phyloP scores from a whole-genome alignment of 345 rosid species.

The Geranium brycei region DNA sequence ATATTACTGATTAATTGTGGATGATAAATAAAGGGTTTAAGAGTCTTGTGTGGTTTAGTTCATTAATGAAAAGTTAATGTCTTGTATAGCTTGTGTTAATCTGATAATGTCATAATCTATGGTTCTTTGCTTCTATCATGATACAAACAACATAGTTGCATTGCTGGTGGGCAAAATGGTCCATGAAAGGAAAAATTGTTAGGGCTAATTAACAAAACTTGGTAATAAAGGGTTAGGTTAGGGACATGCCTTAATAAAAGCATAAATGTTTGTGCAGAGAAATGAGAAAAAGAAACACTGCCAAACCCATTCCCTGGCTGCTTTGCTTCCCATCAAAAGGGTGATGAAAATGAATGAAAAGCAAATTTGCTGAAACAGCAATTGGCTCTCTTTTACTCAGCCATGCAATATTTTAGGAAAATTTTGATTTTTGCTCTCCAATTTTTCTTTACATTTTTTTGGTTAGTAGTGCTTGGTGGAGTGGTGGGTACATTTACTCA shows the following conservation, averaged over 20 bases:
- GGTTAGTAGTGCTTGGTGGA: constrained; percentile 8
- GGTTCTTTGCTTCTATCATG: no score
- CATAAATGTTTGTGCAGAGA: constrained; percentile 13
- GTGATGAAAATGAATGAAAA: constrained; percentile 23
- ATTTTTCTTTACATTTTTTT: constrained; percentile 1
- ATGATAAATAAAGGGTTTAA: no score
- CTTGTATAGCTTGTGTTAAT: no score
- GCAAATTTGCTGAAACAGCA: constrained; percentile 17
- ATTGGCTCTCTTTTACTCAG: constrained; percentile 5
- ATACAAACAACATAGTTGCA: not conserved
- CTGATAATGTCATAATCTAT: no score
- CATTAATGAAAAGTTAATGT: no score
- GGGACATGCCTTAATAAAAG: constrained; percentile 11
- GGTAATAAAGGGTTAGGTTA: constrained; percentile 4
- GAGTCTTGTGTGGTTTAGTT: no score
- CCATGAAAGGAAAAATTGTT: not conserved
- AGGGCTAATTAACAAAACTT: constrained; percentile 1
- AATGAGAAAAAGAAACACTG: constrained; percentile 8
- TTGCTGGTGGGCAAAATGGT: constrained; percentile 9
- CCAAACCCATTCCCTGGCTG: constrained; percentile 11
- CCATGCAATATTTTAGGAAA: constrained; percentile 26
- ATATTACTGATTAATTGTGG: no score
- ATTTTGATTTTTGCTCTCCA: not conserved
- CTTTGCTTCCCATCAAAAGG: constrained; percentile 8
- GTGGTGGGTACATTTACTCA: constrained; percentile 38